phyloP scores from a whole-genome alignment of 2,329 filamentous ascomycete genomes.

The Phialophora chinensis region DNA sequence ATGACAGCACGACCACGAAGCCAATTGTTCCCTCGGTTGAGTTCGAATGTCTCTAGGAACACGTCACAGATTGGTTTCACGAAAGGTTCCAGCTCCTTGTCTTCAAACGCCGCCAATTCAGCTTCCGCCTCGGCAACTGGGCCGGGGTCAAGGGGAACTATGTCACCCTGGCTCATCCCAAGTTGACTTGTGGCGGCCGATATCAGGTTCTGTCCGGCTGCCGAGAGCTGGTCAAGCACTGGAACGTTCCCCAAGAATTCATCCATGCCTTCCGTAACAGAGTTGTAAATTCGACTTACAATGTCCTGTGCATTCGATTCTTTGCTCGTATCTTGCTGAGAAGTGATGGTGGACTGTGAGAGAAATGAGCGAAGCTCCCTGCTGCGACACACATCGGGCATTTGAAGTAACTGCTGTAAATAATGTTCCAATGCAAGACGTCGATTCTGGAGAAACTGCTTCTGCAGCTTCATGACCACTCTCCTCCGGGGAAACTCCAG shows the following conservation, averaged over 20 bases:
- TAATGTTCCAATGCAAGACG: constrained; percentile 84
- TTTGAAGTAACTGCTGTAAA: constrained; percentile 76
- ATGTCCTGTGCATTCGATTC: constrained; percentile 77
- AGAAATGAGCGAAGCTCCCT: constrained; percentile 90
- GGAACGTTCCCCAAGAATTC: constrained; percentile 96
- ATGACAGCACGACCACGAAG: constrained; percentile 93
- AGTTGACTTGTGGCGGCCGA: constrained; percentile 60
- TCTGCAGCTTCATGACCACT: constrained; percentile 95
- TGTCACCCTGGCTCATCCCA: constrained; percentile 42
- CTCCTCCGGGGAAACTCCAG: constrained; percentile 91
- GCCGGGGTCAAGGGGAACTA: constrained; percentile 53
- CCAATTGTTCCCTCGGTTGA: constrained; percentile 97
- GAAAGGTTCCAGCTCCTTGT: constrained; percentile 87
- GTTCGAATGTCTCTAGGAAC: constrained; percentile 92
- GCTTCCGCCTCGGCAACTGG: constrained; percentile 81
- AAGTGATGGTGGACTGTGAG: constrained; percentile 80
- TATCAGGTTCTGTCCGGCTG: constrained; percentile 84
- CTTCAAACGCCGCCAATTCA: constrained; percentile 90
- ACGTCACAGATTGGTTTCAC: constrained; percentile 98
- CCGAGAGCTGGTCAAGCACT: constrained; percentile 89
- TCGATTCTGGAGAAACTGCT: constrained; percentile 91
- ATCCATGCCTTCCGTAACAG: constrained; percentile 96
- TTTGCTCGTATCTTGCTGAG: constrained; percentile 64
- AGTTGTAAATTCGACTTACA: constrained; percentile 93
- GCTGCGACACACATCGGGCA: constrained; percentile 93